Percentiles rank a stretch among this genome's conserved stretches.
These are phyloP conservation scores for Cystofilobasidium capitatum DNA, from an alignment of 768 basidiomycete species.

Conservation along the genomic window DNA sequence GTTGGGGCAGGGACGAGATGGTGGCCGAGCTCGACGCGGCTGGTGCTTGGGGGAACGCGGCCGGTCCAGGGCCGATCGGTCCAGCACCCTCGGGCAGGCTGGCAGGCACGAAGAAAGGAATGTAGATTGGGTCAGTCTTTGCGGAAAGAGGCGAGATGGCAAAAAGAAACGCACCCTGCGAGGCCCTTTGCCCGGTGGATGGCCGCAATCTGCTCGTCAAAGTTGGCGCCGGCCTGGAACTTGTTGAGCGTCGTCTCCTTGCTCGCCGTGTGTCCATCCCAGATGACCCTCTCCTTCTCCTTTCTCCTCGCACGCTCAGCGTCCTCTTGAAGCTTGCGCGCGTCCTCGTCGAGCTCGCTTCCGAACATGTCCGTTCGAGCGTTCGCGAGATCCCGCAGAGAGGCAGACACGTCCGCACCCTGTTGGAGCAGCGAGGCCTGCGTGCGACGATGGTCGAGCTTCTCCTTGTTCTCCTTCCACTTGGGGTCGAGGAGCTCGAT, in stretches of 20 bases:
- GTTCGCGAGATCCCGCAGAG: constrained; percentile 82
- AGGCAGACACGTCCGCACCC: constrained; percentile 79
- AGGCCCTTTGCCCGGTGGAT: constrained; percentile 89
- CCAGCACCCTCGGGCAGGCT: constrained; percentile 25
- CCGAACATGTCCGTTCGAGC: constrained; percentile 98
- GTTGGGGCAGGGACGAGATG: not conserved
- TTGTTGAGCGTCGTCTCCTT: constrained; percentile 86
- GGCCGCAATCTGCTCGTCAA: constrained; percentile 96
- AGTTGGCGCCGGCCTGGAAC: constrained; percentile 83
- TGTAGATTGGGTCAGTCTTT: constrained; percentile 16
- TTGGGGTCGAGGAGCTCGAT: constrained; percentile 94
- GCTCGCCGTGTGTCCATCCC: constrained; percentile 96
- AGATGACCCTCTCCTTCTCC: constrained; percentile 89
- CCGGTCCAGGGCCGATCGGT: constrained; percentile 28
- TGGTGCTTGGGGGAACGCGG: constrained; percentile 20
- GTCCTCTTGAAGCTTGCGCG: constrained; percentile 63
- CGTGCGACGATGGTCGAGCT: constrained; percentile 76
- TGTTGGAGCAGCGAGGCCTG: constrained; percentile 41
- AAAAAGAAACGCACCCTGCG: constrained; percentile 54
- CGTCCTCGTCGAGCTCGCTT: constrained; percentile 83
- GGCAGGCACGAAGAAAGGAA: constrained; percentile 23
- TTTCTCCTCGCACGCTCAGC: constrained; percentile 68
- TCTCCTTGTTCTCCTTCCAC: constrained; percentile 94
- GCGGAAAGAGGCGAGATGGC: not conserved
- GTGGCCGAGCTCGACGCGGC: constrained; percentile 8